Evolutionary conservation across 192 early-diverging fungal genomes (phyloP), one percentile per base, ranked within the genome.

Genomic region (Coemansia sp.): DNA sequence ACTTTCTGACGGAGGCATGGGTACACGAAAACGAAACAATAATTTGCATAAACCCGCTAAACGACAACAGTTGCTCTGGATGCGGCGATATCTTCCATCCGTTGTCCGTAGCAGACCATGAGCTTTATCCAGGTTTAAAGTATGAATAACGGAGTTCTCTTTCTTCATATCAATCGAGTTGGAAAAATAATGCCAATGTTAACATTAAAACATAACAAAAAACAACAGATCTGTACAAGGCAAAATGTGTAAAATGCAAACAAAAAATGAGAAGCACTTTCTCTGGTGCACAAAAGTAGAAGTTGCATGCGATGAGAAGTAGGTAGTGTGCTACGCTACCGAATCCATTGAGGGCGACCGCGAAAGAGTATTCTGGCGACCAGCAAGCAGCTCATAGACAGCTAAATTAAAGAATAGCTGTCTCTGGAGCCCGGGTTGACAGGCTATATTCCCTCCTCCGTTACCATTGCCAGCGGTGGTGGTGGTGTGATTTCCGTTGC

Each of bases 331-430:
- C 14, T 54, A 54, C 29, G 33, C n/a, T 15, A 62, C 29, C 10
- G 75, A 68, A 36, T 64, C 69, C 55, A 65, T 48, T 15, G 70
- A 79, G 14, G 75, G 47, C 19, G 75, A 66, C 33, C 75, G 57
- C 19, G 76, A 79, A 36, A 73, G 40, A 11, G 48, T 15, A n/a
- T 67, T 64, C 41, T 72, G 71, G 33, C 50, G 71, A n/a, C 52
- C 52, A 17, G 71, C 47, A 22, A 79, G 64, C 56, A 79, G 64
- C 61, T 79, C 77, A 36, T 79, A 79, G 25, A 79, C 63, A 29
- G 72, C 55, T 4, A 79, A 47, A 38, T 52, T 79, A n/a, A 79
- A 53, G 17, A 67, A 57, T 27, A 79, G 47, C 50, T 70, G 63
- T 50, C 50, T 70, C 34, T 79, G 77, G 30, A 79, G 68, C 31